Evolutionary conservation across 805 yeast genomes (phyloP).

Genomic region (Clavispora fructus): DNA sequence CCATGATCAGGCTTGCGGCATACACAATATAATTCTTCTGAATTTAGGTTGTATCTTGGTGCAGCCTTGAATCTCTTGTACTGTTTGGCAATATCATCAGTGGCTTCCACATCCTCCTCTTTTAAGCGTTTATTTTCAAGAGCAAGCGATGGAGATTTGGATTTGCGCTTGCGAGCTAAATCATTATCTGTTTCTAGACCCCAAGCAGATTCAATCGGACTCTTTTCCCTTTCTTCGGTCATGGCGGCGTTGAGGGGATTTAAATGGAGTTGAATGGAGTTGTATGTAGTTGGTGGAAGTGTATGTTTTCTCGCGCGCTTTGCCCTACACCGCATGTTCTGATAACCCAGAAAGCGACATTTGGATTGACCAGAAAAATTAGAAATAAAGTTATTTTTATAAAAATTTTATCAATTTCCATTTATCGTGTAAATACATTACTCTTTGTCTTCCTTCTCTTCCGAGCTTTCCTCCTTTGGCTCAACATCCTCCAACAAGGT

Average conservation of each 20-base stretch:
- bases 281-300: neutral
- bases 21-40: constrained; percentile 68
- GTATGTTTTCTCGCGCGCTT: neutral
- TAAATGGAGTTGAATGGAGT: neutral
- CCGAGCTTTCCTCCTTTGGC: constrained; percentile 13
- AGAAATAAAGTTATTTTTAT: neutral
- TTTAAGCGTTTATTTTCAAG: constrained; percentile 9
- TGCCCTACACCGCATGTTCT: too few relatives aligned
- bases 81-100: constrained; percentile 32
- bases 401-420: neutral
- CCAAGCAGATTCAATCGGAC: neutral
- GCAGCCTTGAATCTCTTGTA: constrained; percentile 31
- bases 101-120: constrained; percentile 18
- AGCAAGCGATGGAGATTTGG: constrained; percentile 10
- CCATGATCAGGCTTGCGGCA: constrained; percentile 79
- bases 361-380: too few relatives aligned
- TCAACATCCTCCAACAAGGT: constrained; percentile 37
- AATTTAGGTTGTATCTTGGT: constrained; percentile 40
- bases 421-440: neutral
- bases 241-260: neutral
- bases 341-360: too few relatives aligned
- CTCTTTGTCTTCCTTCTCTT: constrained; percentile 21
- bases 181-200: constrained; percentile 1
- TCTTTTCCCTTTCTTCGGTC: constrained; percentile 1
- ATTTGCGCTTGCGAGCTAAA: constrained; percentile 7